phyloP scores from a whole-genome alignment of 139 green algal genomes.

The Tetraselmis striata region DNA sequence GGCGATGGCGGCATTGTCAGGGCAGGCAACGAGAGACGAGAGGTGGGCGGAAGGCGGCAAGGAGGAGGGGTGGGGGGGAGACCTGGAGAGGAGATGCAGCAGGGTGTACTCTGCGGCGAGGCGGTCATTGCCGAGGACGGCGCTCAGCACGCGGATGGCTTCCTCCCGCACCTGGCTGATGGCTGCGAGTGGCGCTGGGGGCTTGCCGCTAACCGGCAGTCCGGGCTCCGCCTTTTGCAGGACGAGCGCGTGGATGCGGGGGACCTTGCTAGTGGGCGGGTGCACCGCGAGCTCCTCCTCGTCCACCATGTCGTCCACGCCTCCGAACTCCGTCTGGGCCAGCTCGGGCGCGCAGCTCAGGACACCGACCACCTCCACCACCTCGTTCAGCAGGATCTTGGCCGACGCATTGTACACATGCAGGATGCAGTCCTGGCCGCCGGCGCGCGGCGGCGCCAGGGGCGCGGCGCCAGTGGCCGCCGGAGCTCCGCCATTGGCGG shows the following conservation, averaged over 20 bases:
- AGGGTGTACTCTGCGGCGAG: constrained; percentile 73
- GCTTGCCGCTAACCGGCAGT: not conserved
- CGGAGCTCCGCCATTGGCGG: not conserved
- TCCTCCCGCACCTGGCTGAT: not conserved
- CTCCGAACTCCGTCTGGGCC: constrained; percentile 25
- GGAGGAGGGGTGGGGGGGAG: not conserved
- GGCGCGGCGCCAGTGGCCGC: no score
- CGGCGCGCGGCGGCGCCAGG: no score
- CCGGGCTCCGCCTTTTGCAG: not conserved
- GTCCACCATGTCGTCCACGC: constrained; percentile 8
- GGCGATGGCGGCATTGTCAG: not conserved
- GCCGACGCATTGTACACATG: constrained; percentile 37
- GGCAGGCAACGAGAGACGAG: no score
- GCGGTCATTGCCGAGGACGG: constrained; percentile 52
- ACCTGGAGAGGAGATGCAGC: constrained; percentile 40
- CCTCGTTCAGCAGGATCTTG: constrained; percentile 48
- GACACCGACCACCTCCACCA: constrained; percentile 57
- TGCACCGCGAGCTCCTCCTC: constrained; percentile 34
- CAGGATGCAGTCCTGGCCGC: not conserved
- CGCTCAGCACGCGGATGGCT: constrained; percentile 34
- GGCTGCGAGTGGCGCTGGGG: not conserved
- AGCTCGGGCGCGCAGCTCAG: constrained; percentile 37
- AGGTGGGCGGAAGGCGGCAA: not conserved
- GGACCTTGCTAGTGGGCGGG: constrained; percentile 46
- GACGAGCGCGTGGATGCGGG: constrained; percentile 44